Base-by-base conservation (phyloP, 2,329 filamentous ascomycete genomes). In the Cladosporium phlei region DNA sequence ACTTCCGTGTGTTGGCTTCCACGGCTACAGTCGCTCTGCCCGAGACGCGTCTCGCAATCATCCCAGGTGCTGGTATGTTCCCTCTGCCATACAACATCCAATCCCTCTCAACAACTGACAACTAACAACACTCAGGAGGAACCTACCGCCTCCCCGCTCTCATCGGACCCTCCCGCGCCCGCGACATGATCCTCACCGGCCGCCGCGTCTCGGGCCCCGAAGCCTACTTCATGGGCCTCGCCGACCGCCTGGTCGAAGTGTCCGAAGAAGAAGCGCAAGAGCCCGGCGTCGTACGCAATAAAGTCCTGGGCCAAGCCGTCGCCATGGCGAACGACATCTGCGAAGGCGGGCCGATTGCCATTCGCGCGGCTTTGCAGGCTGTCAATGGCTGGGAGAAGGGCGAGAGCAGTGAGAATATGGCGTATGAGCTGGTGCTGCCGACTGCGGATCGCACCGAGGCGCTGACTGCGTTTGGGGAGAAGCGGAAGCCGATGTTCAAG, bases 391-490 rank as follows among this genome's bases (percentile, higher is more conserved):
- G 64, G 70, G 77, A 71, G 52, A 60, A 69, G 54, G 78, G 76
- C 4, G 86, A 93, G 69, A 79, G 79, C 60, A 78, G 83, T n/a
- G 93, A 96, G 72, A 91, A 89, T 66, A 76, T 79, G 57, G 89
- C 90, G 70, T 97, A 97, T 66, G 79, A 88, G 60, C 74, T 83
- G 20, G 88, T 97, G 3, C 77, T 96, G 12, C 78, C 76, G 52
- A 95, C 88, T 0, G 83, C 90, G 63, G 93, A 98, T 71, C 77
- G 90, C 50, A 74, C 88, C 59, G 93, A 97, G 75, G 93, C 93
- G 27, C 72, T 98, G 53, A 78, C 71, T 65, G 93, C 93, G 0
- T 98, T 98, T 70, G 75, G 71, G 44, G 83, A 87, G 71, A 87
- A 86, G 76, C 77, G 83, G 59, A 82, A 77, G 66, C 82, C 83